A percentile compares a stretch with the other conserved stretches of the same genome.
Evolutionary conservation across 306 rosid genomes (phyloP).

Genomic region (Dryas alaskensis): DNA sequence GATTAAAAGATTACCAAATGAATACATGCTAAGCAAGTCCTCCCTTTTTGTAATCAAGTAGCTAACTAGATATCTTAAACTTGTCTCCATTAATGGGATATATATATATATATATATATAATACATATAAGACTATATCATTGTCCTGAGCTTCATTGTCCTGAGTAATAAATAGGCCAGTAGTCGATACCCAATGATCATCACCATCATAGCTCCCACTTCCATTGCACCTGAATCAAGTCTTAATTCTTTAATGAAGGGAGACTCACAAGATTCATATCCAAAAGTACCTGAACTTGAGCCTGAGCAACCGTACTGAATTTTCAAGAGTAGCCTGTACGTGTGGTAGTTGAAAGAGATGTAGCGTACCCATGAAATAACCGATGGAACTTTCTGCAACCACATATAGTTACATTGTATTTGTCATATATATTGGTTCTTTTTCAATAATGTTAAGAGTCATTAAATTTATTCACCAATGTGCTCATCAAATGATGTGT

Average conservation of each 20-base stretch:
- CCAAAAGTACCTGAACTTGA: background rate
- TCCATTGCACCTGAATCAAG: slow-evolving; percentile 15
- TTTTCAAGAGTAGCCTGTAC: slow-evolving; percentile 78
- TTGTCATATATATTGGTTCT: background rate
- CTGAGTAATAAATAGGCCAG: slow-evolving; percentile 11
- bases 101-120: too few relatives aligned
- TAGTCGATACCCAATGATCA: slow-evolving; percentile 10
- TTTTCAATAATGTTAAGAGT: too few relatives aligned
- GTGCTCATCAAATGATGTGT: too few relatives aligned
- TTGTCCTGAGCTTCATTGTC: slow-evolving; percentile 12
- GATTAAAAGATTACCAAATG: too few relatives aligned
- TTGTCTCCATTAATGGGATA: too few relatives aligned
- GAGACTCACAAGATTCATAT: background rate
- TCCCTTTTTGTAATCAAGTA: too few relatives aligned
- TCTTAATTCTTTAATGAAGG: slow-evolving; percentile 11
- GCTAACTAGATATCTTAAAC: too few relatives aligned
- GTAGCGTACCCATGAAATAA: slow-evolving; percentile 80
- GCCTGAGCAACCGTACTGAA: slow-evolving; percentile 49
- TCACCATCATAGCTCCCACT: slow-evolving; percentile 21
- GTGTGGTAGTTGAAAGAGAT: slow-evolving; percentile 96
- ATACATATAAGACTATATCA: background rate
- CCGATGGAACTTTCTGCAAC: slow-evolving; percentile 74
- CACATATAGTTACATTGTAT: background rate
- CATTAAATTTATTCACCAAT: too few relatives aligned
- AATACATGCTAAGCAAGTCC: too few relatives aligned